Percentiles rank a stretch among this genome's conserved stretches.
phyloP scores from a whole-genome alignment of 352 stramenopile genomes.

The Globisporangium spinosum region DNA sequence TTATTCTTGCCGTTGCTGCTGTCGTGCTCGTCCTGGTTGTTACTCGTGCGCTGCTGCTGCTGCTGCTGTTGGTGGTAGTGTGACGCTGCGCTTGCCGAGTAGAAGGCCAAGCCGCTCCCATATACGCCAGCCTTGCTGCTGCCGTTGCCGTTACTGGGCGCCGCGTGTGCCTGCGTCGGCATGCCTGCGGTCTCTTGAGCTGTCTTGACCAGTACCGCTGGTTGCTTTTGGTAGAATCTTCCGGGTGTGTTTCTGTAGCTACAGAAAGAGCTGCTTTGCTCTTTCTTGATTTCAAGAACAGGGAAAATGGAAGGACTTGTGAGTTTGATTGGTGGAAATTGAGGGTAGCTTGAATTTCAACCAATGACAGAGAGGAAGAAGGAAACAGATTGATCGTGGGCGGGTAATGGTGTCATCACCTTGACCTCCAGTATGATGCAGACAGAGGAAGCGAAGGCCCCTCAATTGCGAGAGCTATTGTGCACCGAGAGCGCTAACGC shows the following conservation, averaged over 20 bases:
- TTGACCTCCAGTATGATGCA: not conserved
- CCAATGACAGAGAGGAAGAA: not conserved
- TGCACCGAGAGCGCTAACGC: not conserved
- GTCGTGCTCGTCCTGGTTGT: constrained; percentile 15
- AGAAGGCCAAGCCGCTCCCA: not conserved
- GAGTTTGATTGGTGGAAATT: not conserved
- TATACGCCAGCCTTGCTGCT: not conserved
- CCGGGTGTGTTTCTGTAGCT: not conserved
- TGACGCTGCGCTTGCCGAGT: not conserved
- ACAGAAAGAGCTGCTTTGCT: not conserved
- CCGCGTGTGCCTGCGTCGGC: constrained; percentile 8
- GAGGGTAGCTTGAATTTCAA: not conserved
- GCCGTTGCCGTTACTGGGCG: not conserved
- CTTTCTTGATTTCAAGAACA: not conserved
- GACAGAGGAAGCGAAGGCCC: not conserved
- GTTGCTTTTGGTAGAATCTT: constrained; percentile 4
- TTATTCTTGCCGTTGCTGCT: not conserved
- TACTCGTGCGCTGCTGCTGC: not conserved
- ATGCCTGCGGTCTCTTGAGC: constrained; percentile 3
- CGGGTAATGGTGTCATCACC: not conserved
- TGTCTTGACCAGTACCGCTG: not conserved
- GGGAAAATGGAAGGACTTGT: not conserved
- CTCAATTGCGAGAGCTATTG: not conserved
- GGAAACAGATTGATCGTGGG: not conserved
- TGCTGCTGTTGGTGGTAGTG: not conserved